Percentiles rank a stretch among this genome's conserved stretches.
These are phyloP conservation scores for Fragosphaeria purpurea DNA, from an alignment of 2,329 filamentous ascomycete species.

Conservation along the genomic window DNA sequence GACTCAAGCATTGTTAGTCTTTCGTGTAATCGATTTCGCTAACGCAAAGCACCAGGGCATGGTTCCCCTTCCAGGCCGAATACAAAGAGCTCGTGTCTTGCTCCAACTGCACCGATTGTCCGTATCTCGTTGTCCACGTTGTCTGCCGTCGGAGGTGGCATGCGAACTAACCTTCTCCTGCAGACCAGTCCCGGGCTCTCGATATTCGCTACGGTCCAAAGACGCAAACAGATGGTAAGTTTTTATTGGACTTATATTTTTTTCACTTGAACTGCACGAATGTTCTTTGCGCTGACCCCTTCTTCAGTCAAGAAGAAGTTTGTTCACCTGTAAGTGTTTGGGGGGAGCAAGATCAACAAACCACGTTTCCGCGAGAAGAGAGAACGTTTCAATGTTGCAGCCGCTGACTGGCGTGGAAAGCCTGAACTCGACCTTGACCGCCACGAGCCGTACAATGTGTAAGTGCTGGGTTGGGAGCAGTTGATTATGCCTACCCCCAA, in stretches of 20 bases:
- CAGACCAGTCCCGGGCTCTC: conserved; percentile 76
- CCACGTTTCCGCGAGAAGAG: no score
- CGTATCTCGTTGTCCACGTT: background rate
- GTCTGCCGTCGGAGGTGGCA: no score
- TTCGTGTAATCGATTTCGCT: background rate
- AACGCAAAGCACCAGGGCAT: conserved; percentile 33
- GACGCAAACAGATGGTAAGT: conserved; percentile 57
- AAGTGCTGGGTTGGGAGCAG: background rate
- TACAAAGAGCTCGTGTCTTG: conserved; percentile 98
- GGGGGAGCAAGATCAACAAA: no score
- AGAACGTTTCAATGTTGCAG: no score
- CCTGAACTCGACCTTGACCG: conserved; percentile 53
- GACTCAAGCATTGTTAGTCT: conserved; percentile 40
- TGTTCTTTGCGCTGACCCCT: background rate
- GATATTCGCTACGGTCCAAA: conserved; percentile 89
- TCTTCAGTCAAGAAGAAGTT: conserved; percentile 64
- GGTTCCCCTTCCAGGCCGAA: conserved; percentile 92
- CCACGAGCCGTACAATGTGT: conserved; percentile 39
- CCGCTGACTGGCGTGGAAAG: background rate
- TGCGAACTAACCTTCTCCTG: background rate
- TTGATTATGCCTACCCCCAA: background rate
- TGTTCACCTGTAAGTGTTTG: conserved; percentile 55
- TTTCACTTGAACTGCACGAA: no score
- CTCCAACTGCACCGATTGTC: conserved; percentile 89
- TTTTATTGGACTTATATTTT: no score